A percentile compares a stretch with the other conserved stretches of the same genome.
These are phyloP conservation scores for Claviceps sp. DNA, from an alignment of 2,329 filamentous ascomycete genomes.

Conservation along the genomic window DNA sequence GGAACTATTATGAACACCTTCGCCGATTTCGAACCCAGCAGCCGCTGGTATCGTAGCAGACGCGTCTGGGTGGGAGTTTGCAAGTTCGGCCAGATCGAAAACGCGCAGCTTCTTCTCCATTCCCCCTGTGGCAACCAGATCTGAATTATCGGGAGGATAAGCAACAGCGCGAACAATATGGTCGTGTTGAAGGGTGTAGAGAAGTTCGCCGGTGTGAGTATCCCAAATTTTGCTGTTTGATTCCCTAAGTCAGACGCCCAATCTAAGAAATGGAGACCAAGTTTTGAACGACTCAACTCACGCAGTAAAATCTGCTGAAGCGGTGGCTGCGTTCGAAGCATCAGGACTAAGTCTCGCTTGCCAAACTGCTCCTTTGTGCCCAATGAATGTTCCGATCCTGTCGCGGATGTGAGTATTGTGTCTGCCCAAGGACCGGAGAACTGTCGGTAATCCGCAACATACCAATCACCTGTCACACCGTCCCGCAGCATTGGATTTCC, in stretches of 20 bases:
- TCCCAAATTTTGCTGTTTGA: conserved; percentile 83
- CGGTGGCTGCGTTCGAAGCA: conserved; percentile 78
- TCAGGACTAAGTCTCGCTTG: conserved; percentile 84
- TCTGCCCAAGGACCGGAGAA: neutral
- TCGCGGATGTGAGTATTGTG: conserved; percentile 16
- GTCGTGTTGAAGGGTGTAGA: conserved; percentile 77
- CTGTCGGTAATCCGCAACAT: conserved; percentile 14
- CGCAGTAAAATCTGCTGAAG: conserved; percentile 92
- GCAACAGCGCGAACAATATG: conserved; percentile 93
- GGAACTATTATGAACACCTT: conserved; percentile 67
- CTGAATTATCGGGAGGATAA: conserved; percentile 67
- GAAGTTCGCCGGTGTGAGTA: conserved; percentile 80
- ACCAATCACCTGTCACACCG: conserved; percentile 90
- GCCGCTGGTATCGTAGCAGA: conserved; percentile 42
- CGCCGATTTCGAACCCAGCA: conserved; percentile 72
- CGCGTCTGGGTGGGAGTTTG: conserved; percentile 23
- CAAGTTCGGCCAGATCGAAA: conserved; percentile 64
- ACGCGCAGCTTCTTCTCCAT: conserved; percentile 94
- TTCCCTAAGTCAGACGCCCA: neutral
- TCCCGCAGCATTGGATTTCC: conserved; percentile 97
- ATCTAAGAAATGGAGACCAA: neutral
- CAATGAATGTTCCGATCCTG: conserved; percentile 96
- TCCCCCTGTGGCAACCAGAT: conserved; percentile 85
- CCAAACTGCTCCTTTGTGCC: conserved; percentile 97
- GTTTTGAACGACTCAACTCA: conserved; percentile 28